phyloP scores from a whole-genome alignment of 306 rosid genomes.

The Aeschynomene evenia region DNA sequence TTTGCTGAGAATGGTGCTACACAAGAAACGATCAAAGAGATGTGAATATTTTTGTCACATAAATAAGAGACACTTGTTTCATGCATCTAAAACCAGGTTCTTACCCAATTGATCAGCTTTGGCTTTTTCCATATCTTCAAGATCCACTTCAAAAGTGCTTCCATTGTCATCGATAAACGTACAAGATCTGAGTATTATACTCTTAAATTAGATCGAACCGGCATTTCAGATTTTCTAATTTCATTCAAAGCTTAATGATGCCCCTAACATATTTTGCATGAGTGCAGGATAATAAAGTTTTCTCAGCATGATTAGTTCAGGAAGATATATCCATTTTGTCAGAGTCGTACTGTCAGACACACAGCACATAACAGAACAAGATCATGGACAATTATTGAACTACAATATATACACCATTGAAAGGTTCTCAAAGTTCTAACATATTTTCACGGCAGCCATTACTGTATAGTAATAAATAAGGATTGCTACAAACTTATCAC shows the following conservation, averaged over 20 bases:
- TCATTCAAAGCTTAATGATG: not conserved
- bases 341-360: not conserved
- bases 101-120: conserved; percentile 77
- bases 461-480: not conserved
- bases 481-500: not conserved
- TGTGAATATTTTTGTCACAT: conserved; percentile 17
- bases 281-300: not conserved
- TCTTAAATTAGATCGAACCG: conserved; percentile 27
- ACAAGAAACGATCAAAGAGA: conserved; percentile 28
- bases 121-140: conserved; percentile 55
- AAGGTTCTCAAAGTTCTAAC: not conserved
- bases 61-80: conserved; percentile 7
- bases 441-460: not conserved
- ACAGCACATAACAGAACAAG: not conserved
- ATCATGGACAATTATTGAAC: conserved; percentile 4
- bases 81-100: conserved; percentile 22
- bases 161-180: conserved; percentile 57
- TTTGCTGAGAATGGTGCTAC: conserved; percentile 69
- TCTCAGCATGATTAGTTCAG: not conserved
- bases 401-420: not conserved
- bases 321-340: not conserved
- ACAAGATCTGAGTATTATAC: conserved; percentile 59
- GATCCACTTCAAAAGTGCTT: conserved; percentile 56
- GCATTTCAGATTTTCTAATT: conserved; percentile 16
- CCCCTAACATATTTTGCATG: not conserved